phyloP scores from a whole-genome alignment of 495 filamentous ascomycete species.

The Chaetomidium leptoderma region DNA sequence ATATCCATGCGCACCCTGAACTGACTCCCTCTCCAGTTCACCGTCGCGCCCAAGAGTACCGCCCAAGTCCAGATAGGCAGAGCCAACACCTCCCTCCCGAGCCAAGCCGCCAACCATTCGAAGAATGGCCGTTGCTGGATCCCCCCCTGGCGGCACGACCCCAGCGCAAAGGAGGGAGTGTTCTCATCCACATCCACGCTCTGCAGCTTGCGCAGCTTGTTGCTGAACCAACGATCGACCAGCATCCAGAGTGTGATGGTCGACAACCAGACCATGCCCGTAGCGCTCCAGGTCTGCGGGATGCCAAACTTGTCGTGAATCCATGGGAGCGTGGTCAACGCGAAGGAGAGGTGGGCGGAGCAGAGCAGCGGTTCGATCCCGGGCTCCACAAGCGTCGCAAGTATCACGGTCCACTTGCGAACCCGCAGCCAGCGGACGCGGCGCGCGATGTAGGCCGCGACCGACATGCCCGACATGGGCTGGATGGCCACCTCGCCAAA shows the following conservation, averaged over 20 bases:
- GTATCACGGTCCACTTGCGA: slow-evolving; percentile 85
- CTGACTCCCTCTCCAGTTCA: slow-evolving; percentile 77
- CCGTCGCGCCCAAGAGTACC: slow-evolving; percentile 74
- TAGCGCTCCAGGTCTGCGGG: slow-evolving; percentile 63
- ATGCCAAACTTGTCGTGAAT: slow-evolving; percentile 52
- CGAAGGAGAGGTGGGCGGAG: slow-evolving; percentile 73
- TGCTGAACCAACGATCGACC: slow-evolving; percentile 69
- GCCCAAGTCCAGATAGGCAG: slow-evolving; percentile 86
- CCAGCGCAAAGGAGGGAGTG: slow-evolving; percentile 67
- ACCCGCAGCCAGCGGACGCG: slow-evolving; percentile 89
- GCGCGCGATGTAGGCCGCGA: slow-evolving; percentile 73
- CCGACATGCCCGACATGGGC: slow-evolving; percentile 77
- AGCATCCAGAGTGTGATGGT: slow-evolving; percentile 67
- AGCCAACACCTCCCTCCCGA: slow-evolving; percentile 76
- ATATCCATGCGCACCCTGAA: slow-evolving; percentile 85
- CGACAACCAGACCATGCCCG: slow-evolving; percentile 60
- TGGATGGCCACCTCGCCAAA: slow-evolving; percentile 86
- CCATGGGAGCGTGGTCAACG: slow-evolving; percentile 66
- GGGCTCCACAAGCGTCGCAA: slow-evolving; percentile 90
- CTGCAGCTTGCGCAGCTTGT: slow-evolving; percentile 63
- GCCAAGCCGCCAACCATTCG: slow-evolving; percentile 78
- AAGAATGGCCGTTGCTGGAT: slow-evolving; percentile 52
- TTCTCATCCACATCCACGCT: slow-evolving; percentile 68
- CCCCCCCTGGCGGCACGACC: slow-evolving; percentile 33
- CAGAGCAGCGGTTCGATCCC: slow-evolving; percentile 88